Evolutionary conservation across 2,329 filamentous ascomycete genomes (phyloP).

Genomic region (Camptophora hylomeconis): DNA sequence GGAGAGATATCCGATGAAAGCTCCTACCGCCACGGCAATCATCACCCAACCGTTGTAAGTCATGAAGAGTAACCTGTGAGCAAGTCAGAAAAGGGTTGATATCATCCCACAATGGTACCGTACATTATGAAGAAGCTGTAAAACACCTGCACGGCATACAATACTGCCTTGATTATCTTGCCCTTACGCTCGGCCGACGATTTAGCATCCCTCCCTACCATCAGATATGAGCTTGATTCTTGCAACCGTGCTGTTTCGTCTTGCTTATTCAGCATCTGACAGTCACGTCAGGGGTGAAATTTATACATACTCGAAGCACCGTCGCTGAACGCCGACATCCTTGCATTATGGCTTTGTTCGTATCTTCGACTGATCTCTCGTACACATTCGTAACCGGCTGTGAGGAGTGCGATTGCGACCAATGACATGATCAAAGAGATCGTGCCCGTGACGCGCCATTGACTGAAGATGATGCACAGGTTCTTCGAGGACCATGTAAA

Average conservation of each 20-base stretch:
- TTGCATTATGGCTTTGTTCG: slow-evolving; percentile 44
- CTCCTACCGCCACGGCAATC: slow-evolving; percentile 77
- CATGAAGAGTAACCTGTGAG: slow-evolving; percentile 84
- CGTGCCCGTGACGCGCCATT: slow-evolving; percentile 73
- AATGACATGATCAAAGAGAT: slow-evolving; percentile 69
- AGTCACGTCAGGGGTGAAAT: slow-evolving; percentile 1
- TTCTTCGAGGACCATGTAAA: slow-evolving; percentile 93
- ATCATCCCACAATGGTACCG: slow-evolving; percentile 33
- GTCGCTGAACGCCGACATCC: slow-evolving; percentile 16
- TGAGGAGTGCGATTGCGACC: slow-evolving; percentile 65
- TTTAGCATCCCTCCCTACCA: slow-evolving; percentile 58
- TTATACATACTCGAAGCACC: slow-evolving; percentile 15
- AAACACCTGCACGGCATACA: slow-evolving; percentile 92
- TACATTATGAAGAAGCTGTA: slow-evolving; percentile 99
- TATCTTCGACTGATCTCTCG: slow-evolving; percentile 66
- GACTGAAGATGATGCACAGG: slow-evolving; percentile 89
- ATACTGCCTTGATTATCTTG: slow-evolving; percentile 63
- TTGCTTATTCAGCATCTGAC: slow-evolving; percentile 13
- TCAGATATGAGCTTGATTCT: slow-evolving; percentile 56
- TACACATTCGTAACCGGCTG: slow-evolving; percentile 85
- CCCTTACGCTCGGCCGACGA: slow-evolving; percentile 50
- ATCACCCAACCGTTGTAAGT: slow-evolving; percentile 99
- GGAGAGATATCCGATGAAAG: slow-evolving; percentile 72
- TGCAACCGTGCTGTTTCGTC: slow-evolving; percentile 10
- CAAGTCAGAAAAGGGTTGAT: slow-evolving; percentile 1